Evolutionary conservation across 345 rosid genomes (phyloP).

Genomic region (Lepidium didymum): DNA sequence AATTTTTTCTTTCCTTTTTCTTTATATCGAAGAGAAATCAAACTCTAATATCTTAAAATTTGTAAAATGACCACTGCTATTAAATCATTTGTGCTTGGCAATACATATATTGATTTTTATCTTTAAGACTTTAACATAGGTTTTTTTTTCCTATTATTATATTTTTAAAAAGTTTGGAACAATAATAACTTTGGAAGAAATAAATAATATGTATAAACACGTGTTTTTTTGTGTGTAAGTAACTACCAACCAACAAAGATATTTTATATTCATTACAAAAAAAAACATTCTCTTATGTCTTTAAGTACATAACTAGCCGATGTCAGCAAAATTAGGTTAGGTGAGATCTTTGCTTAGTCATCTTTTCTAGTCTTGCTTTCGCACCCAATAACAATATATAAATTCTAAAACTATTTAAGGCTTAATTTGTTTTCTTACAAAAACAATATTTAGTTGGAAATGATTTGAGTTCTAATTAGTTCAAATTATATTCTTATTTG

Average conservation of each 20-base stretch:
- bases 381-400: neutral
- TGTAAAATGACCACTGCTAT: too few species aligned
- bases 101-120: too few species aligned
- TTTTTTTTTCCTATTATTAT: too few species aligned
- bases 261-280: neutral
- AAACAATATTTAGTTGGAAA: neutral
- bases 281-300: conserved; percentile 15
- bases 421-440: neutral
- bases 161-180: too few species aligned
- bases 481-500: neutral
- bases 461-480: neutral
- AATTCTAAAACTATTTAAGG: neutral
- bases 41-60: too few species aligned
- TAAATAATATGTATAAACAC: neutral
- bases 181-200: too few species aligned
- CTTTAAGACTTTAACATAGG: too few species aligned
- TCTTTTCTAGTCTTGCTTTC: conserved; percentile 3
- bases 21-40: too few species aligned
- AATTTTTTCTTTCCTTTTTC: too few species aligned
- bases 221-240: conserved; percentile 7
- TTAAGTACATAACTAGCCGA: neutral
- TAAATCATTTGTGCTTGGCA: too few species aligned
- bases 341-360: conserved; percentile 14
- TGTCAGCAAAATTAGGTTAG: conserved; percentile 17
- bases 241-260: conserved; percentile 17